These are phyloP conservation scores for Exophiala aquamarina DNA, from an alignment of 2,329 filamentous ascomycete genomes.

Conservation along the genomic window DNA sequence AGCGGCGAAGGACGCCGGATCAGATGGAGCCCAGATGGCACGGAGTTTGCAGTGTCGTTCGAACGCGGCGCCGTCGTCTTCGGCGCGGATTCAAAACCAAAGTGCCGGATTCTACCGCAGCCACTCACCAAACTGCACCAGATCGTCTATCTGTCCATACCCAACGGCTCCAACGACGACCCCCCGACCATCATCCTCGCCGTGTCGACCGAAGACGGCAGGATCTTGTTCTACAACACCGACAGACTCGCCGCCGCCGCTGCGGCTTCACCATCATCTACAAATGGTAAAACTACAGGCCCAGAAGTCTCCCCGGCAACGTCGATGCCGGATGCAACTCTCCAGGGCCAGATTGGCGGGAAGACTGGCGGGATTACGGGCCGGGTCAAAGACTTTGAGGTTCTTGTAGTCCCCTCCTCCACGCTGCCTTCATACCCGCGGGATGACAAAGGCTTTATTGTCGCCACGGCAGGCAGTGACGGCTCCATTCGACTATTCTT, in stretches of 20 bases:
- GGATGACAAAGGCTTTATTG: conserved; percentile 42
- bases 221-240: conserved; percentile 80
- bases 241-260: conserved; percentile 22
- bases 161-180: conserved; percentile 44
- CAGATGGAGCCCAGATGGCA: conserved; percentile 72
- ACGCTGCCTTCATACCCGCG: conserved; percentile 35
- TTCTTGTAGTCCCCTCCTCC: conserved; percentile 21
- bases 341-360: conserved; percentile 78
- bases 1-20: conserved; percentile 82
- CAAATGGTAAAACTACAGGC: conserved; percentile 38
- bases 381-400: conserved; percentile 72
- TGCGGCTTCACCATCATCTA: conserved; percentile 22
- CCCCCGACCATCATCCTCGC: conserved; percentile 59
- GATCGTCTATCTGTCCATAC: conserved; percentile 64
- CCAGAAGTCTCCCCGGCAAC: conserved; percentile 44
- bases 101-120: conserved; percentile 68
- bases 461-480: conserved; percentile 80
- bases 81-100: conserved; percentile 74
- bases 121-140: conserved; percentile 80
- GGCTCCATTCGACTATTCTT: conserved; percentile 80
- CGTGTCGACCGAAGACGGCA: conserved; percentile 86
- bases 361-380: conserved; percentile 64
- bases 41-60: conserved; percentile 87
- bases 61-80: conserved; percentile 83
- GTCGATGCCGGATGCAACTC: conserved; percentile 51